Conservation (phyloP, 2,329 filamentous ascomycete genomes). For the Monosporascus sp. region DNA sequence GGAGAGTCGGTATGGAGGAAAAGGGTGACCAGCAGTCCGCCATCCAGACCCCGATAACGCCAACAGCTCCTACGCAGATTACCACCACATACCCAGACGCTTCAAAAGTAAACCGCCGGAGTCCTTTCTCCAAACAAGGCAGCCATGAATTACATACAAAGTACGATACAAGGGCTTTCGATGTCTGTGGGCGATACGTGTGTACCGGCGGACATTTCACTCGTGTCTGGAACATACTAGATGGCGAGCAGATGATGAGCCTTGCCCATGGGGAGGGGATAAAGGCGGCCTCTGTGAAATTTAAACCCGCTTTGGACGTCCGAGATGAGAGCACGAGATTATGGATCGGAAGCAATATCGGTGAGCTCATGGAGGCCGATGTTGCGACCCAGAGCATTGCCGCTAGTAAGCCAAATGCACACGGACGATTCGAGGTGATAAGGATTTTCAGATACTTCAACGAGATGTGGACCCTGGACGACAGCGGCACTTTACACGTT, state of each 20-base stretch:
- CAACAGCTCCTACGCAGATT: slow-evolving; percentile 38
- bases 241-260: slow-evolving; percentile 76
- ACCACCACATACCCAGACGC: slow-evolving; percentile 73
- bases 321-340: slow-evolving; percentile 75
- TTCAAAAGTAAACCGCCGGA: slow-evolving; percentile 76
- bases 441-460: slow-evolving; percentile 82
- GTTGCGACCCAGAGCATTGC: slow-evolving; percentile 67
- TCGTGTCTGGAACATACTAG: slow-evolving; percentile 78
- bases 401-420: slow-evolving; percentile 62
- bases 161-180: slow-evolving; percentile 81
- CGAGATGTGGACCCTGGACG: slow-evolving; percentile 92
- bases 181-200: slow-evolving; percentile 80
- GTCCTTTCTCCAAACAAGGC: slow-evolving; percentile 68
- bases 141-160: slow-evolving; percentile 74
- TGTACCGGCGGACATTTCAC: slow-evolving; percentile 86
- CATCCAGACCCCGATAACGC: slow-evolving; percentile 8
- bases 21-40: slow-evolving; percentile 12
- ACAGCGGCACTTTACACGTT: slow-evolving; percentile 77
- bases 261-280: slow-evolving; percentile 79
- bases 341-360: slow-evolving; percentile 86
- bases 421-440: slow-evolving; percentile 72
- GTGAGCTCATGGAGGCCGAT: slow-evolving; percentile 87
- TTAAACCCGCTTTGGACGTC: slow-evolving; percentile 74
- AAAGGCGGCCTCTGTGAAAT: slow-evolving; percentile 74
- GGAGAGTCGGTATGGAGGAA: slow-evolving; percentile 14